Evolutionary conservation across 306 rosid genomes (phyloP), one percentile per base, ranked within the genome.

Genomic region (Cucurbita argyrosperma): DNA sequence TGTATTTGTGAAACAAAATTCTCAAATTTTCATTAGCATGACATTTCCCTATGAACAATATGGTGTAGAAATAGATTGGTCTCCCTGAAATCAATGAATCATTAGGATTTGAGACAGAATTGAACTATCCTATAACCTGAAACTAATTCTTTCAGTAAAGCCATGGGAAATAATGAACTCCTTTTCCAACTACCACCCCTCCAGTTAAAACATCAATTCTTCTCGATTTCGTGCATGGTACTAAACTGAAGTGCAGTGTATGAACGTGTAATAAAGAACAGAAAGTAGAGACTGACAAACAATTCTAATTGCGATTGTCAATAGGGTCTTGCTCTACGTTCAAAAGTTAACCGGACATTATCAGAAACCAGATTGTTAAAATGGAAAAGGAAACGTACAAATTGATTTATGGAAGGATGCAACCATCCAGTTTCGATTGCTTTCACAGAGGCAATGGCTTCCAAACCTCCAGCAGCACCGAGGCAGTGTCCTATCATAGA

Each of bases 401-500:
- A 91, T 88, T 95, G 99, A 79, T 95, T 95, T 79, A 95, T 95
- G 23, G 88, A 23, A 74, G 99, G 99, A 89, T 95, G 99, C 76
- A 95, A 77, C 99, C 99, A 95, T 80, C 99, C 97, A 2, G 96
- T 89, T 74, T 78, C 79, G 76, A 95, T 91, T 83, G 99, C 99
- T 90, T 95, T 91, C 69, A 95, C 85, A 0, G 97, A 84, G 78
- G 99, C 99, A 73, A 95, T 95, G 76, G 99, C 99, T 91, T 95
- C 99, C 93, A 95, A 83, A 79, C 99, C 99, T 47, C 99, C 99
- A 51, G 99, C 86, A 51, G 97, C 97, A 77, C 99, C 97, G 51
- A 95, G 99, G 84, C 99, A 89, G 77, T 95, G 97, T 47, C 99
- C 99, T 43, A 95, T 95, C 99, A 95, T 87, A 72, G 97, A 95